These are phyloP conservation scores for Cyclotella kingstonii DNA, from an alignment of 108 stramenopile species.

Conservation along the genomic window DNA sequence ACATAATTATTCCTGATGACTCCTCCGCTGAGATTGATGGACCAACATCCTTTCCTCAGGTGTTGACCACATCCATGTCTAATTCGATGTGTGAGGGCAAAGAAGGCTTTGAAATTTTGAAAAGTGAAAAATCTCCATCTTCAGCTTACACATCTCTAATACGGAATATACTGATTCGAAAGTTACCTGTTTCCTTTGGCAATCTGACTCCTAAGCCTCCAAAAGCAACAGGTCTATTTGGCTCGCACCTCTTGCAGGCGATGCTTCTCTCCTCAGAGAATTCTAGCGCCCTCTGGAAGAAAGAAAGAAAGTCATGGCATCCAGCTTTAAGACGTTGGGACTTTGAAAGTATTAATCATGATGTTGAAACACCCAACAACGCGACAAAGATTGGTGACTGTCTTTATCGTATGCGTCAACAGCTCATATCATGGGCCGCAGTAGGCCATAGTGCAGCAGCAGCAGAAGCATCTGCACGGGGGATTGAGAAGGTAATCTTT, in stretches of 20 bases:
- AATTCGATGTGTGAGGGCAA: conserved; percentile 19
- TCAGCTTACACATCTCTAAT: conserved; percentile 24
- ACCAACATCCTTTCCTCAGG: conserved; percentile 5
- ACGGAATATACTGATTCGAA: conserved; percentile 24
- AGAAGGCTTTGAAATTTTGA: conserved; percentile 35
- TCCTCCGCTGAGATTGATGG: conserved; percentile 27
- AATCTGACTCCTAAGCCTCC: conserved; percentile 10
- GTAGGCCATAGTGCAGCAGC: conserved; percentile 80
- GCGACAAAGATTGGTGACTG: conserved; percentile 49
- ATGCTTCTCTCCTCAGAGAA: conserved; percentile 78
- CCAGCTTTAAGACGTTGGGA: conserved; percentile 79
- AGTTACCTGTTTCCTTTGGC: conserved; percentile 14
- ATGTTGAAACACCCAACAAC: conserved; percentile 6
- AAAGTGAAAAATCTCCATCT: conserved; percentile 14
- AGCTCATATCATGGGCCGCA: conserved; percentile 84
- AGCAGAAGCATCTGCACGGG: conserved; percentile 71
- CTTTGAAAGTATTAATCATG: conserved; percentile 62
- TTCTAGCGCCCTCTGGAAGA: conserved; percentile 35
- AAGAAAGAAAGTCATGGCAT: conserved; percentile 57
- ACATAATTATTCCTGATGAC: conserved; percentile 89
- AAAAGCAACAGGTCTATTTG: conserved; percentile 73
- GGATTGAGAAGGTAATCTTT: conserved; percentile 71
- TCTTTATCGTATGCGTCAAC: conserved; percentile 73
- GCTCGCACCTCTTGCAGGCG: conserved; percentile 62
- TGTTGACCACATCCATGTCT: conserved; percentile 2